Evolutionary conservation across 1,284 basidiomycete genomes (phyloP).

Genomic region (Sporisorium iseilematis-ciliati): DNA sequence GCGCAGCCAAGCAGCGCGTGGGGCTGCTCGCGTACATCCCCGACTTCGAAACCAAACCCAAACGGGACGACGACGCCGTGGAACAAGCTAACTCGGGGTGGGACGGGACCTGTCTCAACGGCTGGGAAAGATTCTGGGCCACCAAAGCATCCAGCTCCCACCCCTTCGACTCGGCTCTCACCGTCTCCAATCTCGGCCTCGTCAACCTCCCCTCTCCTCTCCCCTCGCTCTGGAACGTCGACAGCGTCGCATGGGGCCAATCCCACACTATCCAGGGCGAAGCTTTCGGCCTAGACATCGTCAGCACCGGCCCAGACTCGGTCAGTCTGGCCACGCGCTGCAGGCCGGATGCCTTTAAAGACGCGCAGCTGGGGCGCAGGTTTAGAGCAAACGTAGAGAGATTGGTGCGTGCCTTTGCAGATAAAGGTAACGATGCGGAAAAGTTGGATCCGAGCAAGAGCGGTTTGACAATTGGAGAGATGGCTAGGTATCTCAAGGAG

Average conservation of each 20-base stretch:
- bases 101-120: slow-evolving; percentile 9
- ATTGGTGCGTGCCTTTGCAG: too few species aligned
- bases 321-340: slow-evolving; percentile 14
- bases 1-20: slow-evolving; percentile 16
- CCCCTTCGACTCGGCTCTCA: slow-evolving; percentile 19
- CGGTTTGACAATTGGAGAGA: background rate
- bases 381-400: too few species aligned
- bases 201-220: background rate
- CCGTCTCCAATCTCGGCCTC: slow-evolving; percentile 34
- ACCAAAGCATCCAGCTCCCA: background rate
- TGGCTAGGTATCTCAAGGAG: background rate
- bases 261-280: slow-evolving; percentile 20
- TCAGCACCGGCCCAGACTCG: background rate
- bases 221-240: background rate
- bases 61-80: background rate
- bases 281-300: slow-evolving; percentile 30
- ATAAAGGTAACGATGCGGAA: background rate
- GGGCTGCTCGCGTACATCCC: slow-evolving; percentile 29
- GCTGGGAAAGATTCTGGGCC: slow-evolving; percentile 42
- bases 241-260: slow-evolving; percentile 17
- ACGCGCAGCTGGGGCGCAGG: background rate
- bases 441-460: background rate
- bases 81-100: background rate
- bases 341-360: slow-evolving; percentile 12
- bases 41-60: slow-evolving; percentile 17